These are phyloP conservation scores for Sporothrix pallida DNA, from an alignment of 2,329 filamentous ascomycete genomes.

Conservation along the genomic window DNA sequence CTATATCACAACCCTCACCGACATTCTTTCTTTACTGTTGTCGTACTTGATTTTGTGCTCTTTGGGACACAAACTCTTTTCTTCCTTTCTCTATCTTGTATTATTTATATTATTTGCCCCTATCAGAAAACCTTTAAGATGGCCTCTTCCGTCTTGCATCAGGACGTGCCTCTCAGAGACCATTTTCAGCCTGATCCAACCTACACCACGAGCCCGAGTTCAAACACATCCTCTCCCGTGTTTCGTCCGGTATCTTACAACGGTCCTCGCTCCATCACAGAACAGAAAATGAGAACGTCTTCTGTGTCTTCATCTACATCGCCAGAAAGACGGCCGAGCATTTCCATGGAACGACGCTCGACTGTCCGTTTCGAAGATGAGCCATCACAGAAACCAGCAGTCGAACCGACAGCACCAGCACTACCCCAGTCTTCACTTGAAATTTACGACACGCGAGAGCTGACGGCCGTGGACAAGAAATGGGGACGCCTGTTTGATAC, in stretches of 20 bases:
- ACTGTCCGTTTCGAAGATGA: constrained; percentile 30
- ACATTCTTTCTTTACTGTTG: too few species aligned
- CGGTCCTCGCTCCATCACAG: too few species aligned
- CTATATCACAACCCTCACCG: not conserved
- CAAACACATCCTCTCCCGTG: not conserved
- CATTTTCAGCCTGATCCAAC: not conserved
- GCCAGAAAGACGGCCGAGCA: not conserved
- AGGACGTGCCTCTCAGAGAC: not conserved
- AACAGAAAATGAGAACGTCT: too few species aligned
- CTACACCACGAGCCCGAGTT: not conserved
- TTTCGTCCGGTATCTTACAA: constrained; percentile 18
- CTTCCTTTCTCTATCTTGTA: not conserved
- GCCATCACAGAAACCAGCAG: constrained; percentile 4
- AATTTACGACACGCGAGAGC: not conserved
- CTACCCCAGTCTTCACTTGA: not conserved
- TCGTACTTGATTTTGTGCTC: not conserved
- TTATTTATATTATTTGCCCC: not conserved
- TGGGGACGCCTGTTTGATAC: constrained; percentile 79
- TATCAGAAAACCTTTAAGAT: not conserved
- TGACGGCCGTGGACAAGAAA: constrained; percentile 37
- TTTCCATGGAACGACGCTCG: constrained; percentile 14
- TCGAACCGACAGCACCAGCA: not conserved
- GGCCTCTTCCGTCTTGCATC: not conserved
- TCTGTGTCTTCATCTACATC: not conserved
- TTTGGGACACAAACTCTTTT: not conserved